Percentiles rank a stretch among this genome's conserved stretches.
These are phyloP conservation scores for Polyporus arcularius DNA, from an alignment of 768 basidiomycete species.

Conservation along the genomic window DNA sequence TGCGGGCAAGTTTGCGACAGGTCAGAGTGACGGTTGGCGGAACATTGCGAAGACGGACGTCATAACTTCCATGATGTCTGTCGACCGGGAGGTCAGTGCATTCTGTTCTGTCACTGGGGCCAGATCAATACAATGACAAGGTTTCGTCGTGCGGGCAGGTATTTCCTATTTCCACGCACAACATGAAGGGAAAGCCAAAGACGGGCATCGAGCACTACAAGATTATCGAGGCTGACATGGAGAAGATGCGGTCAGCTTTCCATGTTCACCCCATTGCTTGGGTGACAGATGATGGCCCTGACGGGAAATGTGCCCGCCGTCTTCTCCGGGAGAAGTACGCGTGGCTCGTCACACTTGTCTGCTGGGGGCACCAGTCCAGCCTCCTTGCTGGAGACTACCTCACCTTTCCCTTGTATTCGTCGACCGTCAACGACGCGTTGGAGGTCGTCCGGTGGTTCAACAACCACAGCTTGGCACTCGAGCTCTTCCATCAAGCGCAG, in stretches of 20 bases:
- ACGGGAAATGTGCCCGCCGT: conserved; percentile 14
- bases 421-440: conserved; percentile 3
- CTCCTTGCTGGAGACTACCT: conserved; percentile 32
- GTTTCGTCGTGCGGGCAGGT: not conserved
- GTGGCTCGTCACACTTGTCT: conserved; percentile 10
- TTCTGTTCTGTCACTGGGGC: too few species aligned
- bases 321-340: not conserved
- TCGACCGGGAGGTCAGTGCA: conserved; percentile 10
- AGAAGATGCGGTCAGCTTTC: conserved; percentile 3
- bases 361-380: conserved; percentile 29
- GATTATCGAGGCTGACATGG: conserved; percentile 14
- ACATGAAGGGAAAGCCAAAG: conserved; percentile 14
- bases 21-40: conserved; percentile 17
- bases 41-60: conserved; percentile 5
- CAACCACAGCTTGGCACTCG: conserved; percentile 28
- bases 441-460: conserved; percentile 33
- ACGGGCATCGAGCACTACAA: conserved; percentile 13
- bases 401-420: not conserved
- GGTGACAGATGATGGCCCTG: conserved; percentile 19
- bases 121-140: too few species aligned
- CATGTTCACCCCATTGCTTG: conserved; percentile 2
- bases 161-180: conserved; percentile 8
- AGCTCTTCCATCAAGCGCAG: conserved; percentile 20
- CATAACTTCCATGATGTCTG: conserved; percentile 12
- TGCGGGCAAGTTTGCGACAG: conserved; percentile 9